A percentile compares a stretch with the other conserved stretches of the same genome.
Evolutionary conservation across 257 asterid species (phyloP).

Genomic region (Nicotiana attenuata): DNA sequence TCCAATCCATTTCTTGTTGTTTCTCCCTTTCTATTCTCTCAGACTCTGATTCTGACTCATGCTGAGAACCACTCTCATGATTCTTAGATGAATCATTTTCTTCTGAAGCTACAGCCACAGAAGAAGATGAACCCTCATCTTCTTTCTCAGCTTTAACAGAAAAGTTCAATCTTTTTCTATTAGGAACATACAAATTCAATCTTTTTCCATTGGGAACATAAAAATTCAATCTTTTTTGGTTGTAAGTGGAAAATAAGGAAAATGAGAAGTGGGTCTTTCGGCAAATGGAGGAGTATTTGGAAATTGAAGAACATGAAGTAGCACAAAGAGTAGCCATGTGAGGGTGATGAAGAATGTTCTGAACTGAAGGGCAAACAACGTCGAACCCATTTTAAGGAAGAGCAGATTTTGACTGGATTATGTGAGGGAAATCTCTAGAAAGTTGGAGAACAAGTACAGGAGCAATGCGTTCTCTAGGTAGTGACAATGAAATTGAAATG

Average conservation of each 20-base stretch:
- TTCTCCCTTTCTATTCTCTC: conserved; percentile 40
- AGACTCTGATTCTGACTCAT: conserved; percentile 14
- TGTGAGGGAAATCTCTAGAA: conserved; percentile 43
- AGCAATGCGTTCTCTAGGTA: conserved; percentile 15
- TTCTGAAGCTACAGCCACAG: conserved; percentile 46
- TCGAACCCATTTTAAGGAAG: neutral
- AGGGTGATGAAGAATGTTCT: neutral
- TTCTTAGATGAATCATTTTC: conserved; percentile 28
- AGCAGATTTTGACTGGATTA: conserved; percentile 16
- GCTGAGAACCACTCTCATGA: conserved; percentile 15
- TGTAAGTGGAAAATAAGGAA: conserved; percentile 7
- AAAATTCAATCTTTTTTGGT: conserved; percentile 33
- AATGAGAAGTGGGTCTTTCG: conserved; percentile 17
- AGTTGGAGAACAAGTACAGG: conserved; percentile 48
- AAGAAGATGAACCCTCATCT: conserved; percentile 39
- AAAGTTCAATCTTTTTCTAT: conserved; percentile 37
- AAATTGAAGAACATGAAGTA: conserved; percentile 19
- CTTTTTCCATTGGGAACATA: conserved; percentile 21
- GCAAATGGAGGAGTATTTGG: conserved; percentile 26
- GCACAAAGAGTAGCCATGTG: conserved; percentile 50
- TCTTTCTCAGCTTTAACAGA: conserved; percentile 45
- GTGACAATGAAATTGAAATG: conserved; percentile 15
- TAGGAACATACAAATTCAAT: conserved; percentile 17
- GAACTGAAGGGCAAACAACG: conserved; percentile 1
- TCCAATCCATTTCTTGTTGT: conserved; percentile 89